Base-by-base conservation (phyloP, 805 yeast species). In the Candida sithepensis region DNA sequence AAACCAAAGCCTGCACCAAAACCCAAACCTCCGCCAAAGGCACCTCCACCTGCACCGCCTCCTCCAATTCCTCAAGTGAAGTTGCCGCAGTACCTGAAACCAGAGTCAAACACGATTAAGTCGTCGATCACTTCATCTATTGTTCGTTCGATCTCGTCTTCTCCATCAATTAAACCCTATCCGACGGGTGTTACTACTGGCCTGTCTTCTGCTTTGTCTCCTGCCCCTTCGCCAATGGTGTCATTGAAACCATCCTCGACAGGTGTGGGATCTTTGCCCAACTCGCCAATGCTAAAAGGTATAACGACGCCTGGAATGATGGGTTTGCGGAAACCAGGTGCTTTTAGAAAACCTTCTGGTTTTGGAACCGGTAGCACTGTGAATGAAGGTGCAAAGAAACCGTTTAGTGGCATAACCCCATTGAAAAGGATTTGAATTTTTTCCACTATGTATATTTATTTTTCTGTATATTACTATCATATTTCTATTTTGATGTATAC, bases 291-390 rank as follows among this genome's bases (percentile, higher is more conserved):
- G 10, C 14, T n/a, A 3, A 23, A 18, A 10, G 34, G 43, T 32
- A 40, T 28, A 5, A 42, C 30, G 22, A 32, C 41, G 22, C 30
- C 41, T 26, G 47, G 52, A 19, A 39, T 47, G 23, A 34, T 51
- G 39, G 60, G 66, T 16, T 54, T 65, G 20, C 46, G 67, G 30
- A 65, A 59, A 42, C 71, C 70, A 0, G 64, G 67, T 2, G 69
- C 71, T 0, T 66, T 66, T 43, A 52, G 61, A 39, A 65, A 57
- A 38, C 69, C 69, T 10, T 52, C 58, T 10, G 60, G 59, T 8
- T 58, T 57, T 37, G 45, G 46, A 14, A 37, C 23, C 26, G 20
- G 28, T 13, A 34, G 39, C 9, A 23, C 21, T 34, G 14, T 41
- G 4, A 21, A 30, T 10, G 55, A 48, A 10, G 19, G 32, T 12